Percentiles rank a stretch among this genome's conserved stretches.
Conservation (phyloP, 2,329 filamentous ascomycete genomes). For the Ceratocystis ficicola region DNA sequence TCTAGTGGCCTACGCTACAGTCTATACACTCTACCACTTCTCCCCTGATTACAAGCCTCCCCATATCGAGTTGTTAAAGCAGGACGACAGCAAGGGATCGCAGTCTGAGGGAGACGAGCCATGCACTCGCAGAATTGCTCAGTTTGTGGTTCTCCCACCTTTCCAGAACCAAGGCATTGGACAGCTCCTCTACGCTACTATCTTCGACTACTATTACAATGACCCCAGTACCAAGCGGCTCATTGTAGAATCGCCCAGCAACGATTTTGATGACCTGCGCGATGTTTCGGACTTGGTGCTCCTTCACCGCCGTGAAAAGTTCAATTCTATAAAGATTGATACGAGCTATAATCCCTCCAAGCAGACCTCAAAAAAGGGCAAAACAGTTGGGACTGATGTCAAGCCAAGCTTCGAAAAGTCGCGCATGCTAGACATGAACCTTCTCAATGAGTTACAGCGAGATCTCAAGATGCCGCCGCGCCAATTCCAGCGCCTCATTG, state of each 20-base stretch:
- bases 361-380: conserved; percentile 29
- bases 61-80: neutral
- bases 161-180: conserved; percentile 76
- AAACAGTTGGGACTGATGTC: neutral
- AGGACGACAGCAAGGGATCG: conserved; percentile 23
- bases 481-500: conserved; percentile 63
- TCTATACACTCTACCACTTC: conserved; percentile 72
- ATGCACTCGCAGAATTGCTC: conserved; percentile 73
- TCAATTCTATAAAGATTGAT: conserved; percentile 45
- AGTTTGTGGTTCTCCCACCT: conserved; percentile 82
- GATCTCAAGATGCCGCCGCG: conserved; percentile 59
- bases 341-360: conserved; percentile 38
- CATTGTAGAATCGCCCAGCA: conserved; percentile 88
- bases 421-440: conserved; percentile 33
- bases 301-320: conserved; percentile 48
- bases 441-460: conserved; percentile 45
- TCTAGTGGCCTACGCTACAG: conserved; percentile 80
- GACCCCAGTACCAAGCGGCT: conserved; percentile 64
- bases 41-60: conserved; percentile 34
- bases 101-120: conserved; percentile 31
- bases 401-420: conserved; percentile 20
- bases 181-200: conserved; percentile 63
- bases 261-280: conserved; percentile 68
- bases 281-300: conserved; percentile 61
- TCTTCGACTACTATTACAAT: conserved; percentile 58